Evolutionary conservation across 2,329 filamentous ascomycete species (phyloP), one percentile per base, ranked within the genome.

Genomic region (Aspergillus uvarum): DNA sequence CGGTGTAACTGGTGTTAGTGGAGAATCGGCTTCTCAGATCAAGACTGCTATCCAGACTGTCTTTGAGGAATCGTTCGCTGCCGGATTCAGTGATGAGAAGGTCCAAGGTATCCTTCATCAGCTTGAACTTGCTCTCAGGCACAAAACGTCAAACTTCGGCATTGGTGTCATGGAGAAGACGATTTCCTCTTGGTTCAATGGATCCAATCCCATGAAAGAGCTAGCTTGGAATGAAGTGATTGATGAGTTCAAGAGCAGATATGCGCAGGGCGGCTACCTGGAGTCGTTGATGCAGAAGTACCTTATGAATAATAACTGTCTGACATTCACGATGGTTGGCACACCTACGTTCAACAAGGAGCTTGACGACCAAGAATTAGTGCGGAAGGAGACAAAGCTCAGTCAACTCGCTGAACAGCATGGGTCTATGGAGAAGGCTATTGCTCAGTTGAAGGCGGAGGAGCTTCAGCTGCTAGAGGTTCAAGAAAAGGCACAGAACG

Each of bases 131-230:
- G 85, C 88, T 0, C 79, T 98, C 52, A 97, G 97, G 78, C 92
- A 99, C 79, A 98, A 98, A 81, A 97, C 92, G 0, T 91, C 95
- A 57, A 92, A 90, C 70, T 99, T 99, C 72, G 95, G 95, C 14
- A 91, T 97, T 83, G 88, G 89, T 19, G 85, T 98, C 56, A 86
- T 99, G 76, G 91, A 96, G 68, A 87, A 94, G 47, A 83, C 97
- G 7, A 91, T 96, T 72, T 89, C 92, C 2, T 89, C 90, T 60
- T 99, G 95, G 95, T 98, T 99, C 77, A 96, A 95, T 59, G 95
- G 94, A 5, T 87, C 92, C 3, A 91, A 98, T 73, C 94, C 95
- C 0, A 96, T 98, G 76, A 88, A 96, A 65, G 88, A 91, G 12
- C 81, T 99, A 38, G 89, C 92, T 2, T 98, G 93, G 92, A 95